Conservation (phyloP, 1,284 basidiomycete genomes). For the Pulveroboletus sp. region DNA sequence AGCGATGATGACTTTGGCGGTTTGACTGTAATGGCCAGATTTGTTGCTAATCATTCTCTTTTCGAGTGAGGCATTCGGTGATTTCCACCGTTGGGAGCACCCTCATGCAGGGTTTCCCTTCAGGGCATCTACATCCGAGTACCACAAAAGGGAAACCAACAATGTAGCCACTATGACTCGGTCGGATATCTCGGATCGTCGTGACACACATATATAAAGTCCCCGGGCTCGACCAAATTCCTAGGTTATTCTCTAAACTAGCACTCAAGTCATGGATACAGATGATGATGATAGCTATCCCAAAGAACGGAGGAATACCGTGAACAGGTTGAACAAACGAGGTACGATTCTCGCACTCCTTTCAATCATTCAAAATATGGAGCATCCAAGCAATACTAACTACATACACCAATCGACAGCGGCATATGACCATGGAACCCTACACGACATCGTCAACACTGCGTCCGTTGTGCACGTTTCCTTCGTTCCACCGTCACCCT, state of each 20-base stretch:
- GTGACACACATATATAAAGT: not conserved
- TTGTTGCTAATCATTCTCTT: too few relatives aligned
- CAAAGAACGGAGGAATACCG: constrained; percentile 25
- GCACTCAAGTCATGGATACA: constrained; percentile 15
- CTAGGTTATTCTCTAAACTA: not conserved
- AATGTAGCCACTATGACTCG: too few relatives aligned
- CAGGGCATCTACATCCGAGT: too few relatives aligned
- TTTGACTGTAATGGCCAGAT: too few relatives aligned
- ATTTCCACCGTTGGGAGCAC: too few relatives aligned
- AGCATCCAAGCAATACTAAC: not conserved
- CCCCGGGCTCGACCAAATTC: not conserved
- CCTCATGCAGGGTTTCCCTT: too few relatives aligned
- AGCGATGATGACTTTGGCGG: too few relatives aligned
- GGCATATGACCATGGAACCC: constrained; percentile 24
- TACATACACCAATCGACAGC: constrained; percentile 7
- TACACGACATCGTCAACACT: constrained; percentile 26
- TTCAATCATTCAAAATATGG: not conserved
- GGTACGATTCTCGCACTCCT: constrained; percentile 15
- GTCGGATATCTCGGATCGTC: too few relatives aligned
- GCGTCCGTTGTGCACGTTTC: constrained; percentile 30
- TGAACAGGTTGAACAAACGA: constrained; percentile 30
- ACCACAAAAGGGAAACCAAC: too few relatives aligned
- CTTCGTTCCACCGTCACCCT: constrained; percentile 24
- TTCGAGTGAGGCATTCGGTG: too few relatives aligned
- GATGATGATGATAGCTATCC: constrained; percentile 14